phyloP scores from a whole-genome alignment of 805 yeast genomes.

The Suhomyces pyralidae region DNA sequence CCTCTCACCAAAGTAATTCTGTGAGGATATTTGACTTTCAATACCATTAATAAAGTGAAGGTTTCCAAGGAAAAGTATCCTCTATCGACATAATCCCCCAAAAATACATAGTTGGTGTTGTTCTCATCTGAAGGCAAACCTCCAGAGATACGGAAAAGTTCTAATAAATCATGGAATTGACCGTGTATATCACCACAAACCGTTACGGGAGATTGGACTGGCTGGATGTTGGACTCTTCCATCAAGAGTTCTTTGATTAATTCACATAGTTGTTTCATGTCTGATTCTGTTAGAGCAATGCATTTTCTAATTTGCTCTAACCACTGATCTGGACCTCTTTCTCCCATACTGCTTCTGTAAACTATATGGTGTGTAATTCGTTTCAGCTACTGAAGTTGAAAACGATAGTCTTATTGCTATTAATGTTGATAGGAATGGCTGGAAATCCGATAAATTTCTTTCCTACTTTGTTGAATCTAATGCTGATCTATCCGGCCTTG shows the following conservation, averaged over 20 bases:
- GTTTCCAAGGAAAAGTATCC: conserved; percentile 97
- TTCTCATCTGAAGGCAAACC: conserved; percentile 80
- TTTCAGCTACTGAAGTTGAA: neutral
- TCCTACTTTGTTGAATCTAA: neutral
- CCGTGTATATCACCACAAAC: conserved; percentile 99
- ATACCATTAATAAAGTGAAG: conserved; percentile 87
- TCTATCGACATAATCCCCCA: conserved; percentile 96
- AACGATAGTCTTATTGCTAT: neutral
- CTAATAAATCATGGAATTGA: conserved; percentile 91
- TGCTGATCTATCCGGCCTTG: neutral
- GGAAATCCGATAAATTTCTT: neutral
- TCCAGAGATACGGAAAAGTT: conserved; percentile 85
- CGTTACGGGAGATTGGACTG: conserved; percentile 89
- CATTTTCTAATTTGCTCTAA: conserved; percentile 90
- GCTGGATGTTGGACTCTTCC: conserved; percentile 96
- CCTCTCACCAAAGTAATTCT: conserved; percentile 91
- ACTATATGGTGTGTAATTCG: neutral
- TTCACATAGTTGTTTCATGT: conserved; percentile 95
- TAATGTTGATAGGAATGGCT: neutral
- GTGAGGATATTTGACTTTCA: conserved; percentile 84
- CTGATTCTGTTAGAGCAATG: conserved; percentile 81
- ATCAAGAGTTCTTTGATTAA: conserved; percentile 88
- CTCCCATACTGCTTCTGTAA: conserved; percentile 41
- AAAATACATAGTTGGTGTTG: conserved; percentile 67
- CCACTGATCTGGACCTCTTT: conserved; percentile 94